Conservation (phyloP, 2,329 filamentous ascomycete genomes). For the Eurotiales sp. region DNA sequence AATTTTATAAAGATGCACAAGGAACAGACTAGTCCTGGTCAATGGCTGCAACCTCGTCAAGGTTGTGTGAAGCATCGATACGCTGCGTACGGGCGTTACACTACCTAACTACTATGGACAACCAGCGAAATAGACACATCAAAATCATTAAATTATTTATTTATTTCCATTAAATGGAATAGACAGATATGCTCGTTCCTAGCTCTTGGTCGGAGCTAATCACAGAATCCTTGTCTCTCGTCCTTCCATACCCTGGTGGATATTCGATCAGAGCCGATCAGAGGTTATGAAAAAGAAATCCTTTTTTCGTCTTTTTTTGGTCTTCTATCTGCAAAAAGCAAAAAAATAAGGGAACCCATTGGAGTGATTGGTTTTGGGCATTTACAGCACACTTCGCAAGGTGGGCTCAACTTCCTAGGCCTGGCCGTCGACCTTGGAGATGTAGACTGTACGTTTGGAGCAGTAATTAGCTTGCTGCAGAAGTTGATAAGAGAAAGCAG, state of each 20-base stretch:
- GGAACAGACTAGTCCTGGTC: too few species aligned
- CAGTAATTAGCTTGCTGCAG: slow-evolving; percentile 23
- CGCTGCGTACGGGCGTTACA: neutral
- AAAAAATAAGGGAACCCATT: neutral
- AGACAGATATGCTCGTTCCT: neutral
- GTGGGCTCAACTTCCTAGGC: slow-evolving; percentile 13
- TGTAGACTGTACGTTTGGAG: slow-evolving; percentile 58
- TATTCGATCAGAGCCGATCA: slow-evolving; percentile 4
- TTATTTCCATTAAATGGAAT: slow-evolving; percentile 8
- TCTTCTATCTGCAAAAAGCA: too few species aligned
- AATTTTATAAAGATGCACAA: too few species aligned
- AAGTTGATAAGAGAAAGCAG: neutral
- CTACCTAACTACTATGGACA: neutral
- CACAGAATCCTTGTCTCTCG: neutral
- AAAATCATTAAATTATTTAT: neutral
- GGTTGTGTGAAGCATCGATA: neutral
- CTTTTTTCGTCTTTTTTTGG: too few species aligned
- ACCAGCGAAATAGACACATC: neutral
- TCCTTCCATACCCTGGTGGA: neutral
- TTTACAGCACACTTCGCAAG: slow-evolving; percentile 15
- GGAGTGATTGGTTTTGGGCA: neutral
- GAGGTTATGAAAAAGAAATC: too few species aligned
- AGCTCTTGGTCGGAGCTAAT: neutral
- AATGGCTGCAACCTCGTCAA: too few species aligned
- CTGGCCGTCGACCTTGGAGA: slow-evolving; percentile 68